Evolutionary conservation across 768 basidiomycete species (phyloP).

Genomic region (Calocybe indica): DNA sequence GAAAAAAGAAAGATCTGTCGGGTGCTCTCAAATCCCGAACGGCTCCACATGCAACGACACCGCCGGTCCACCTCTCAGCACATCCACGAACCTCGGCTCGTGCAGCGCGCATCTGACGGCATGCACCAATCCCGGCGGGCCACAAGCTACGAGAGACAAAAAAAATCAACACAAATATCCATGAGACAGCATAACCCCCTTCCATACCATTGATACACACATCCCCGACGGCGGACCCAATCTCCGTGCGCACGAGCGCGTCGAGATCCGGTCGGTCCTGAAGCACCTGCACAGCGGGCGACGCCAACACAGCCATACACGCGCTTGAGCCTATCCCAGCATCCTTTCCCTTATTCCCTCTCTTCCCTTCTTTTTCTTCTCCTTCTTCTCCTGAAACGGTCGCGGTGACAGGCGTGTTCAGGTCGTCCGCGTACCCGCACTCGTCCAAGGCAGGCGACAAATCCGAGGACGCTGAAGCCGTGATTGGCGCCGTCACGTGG

Average conservation of each 20-base stretch:
- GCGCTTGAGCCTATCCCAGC: too few relatives aligned
- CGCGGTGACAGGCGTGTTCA: too few relatives aligned
- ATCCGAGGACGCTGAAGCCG: too few relatives aligned
- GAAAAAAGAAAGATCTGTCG: too few relatives aligned
- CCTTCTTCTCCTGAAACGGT: too few relatives aligned
- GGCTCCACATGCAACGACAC: constrained; percentile 41
- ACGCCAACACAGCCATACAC: neutral
- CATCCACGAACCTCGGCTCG: constrained; percentile 25
- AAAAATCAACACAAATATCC: too few relatives aligned
- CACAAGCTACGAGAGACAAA: constrained; percentile 35
- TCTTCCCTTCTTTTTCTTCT: too few relatives aligned
- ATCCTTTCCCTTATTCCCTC: too few relatives aligned
- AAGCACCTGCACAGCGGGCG: constrained; percentile 16
- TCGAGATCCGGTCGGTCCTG: constrained; percentile 39
- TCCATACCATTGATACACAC: constrained; percentile 38
- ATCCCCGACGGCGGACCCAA: constrained; percentile 24
- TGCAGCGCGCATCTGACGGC: constrained; percentile 34
- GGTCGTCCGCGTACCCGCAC: too few relatives aligned
- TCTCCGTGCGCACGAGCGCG: constrained; percentile 29
- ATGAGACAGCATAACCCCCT: constrained; percentile 14
- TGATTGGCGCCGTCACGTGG: too few relatives aligned
- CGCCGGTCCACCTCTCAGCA: constrained; percentile 39
- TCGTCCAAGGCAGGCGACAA: too few relatives aligned
- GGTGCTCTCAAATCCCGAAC: constrained; percentile 18
- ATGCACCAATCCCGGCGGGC: constrained; percentile 31